Percentiles rank a stretch among this genome's conserved stretches.
Conservation (phyloP, 257 asterid genomes). For the Fraxinus pennsylvanica region DNA sequence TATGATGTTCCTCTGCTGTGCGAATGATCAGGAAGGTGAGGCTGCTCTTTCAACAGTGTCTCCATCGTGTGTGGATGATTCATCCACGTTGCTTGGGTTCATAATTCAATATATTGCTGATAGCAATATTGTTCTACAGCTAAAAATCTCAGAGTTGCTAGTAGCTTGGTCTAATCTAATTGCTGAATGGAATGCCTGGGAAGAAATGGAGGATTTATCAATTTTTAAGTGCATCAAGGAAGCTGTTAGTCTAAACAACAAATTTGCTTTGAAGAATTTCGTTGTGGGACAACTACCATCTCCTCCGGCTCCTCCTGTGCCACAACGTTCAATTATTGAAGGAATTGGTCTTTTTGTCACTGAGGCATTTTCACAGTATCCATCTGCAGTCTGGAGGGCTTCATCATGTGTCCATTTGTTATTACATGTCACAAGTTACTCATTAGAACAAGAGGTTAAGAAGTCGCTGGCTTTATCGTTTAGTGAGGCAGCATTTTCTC, state of each 20-base stretch:
- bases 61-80: conserved; percentile 38
- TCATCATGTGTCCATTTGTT: conserved; percentile 43
- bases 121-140: conserved; percentile 23
- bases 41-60: conserved; percentile 17
- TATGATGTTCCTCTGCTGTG: neutral
- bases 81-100: conserved; percentile 38
- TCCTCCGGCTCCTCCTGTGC: conserved; percentile 39
- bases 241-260: conserved; percentile 33
- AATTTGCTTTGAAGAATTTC: conserved; percentile 33
- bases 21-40: conserved; percentile 34
- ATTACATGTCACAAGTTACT: conserved; percentile 33
- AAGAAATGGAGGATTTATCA: conserved; percentile 45
- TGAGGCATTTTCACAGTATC: conserved; percentile 40
- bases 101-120: conserved; percentile 36
- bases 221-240: conserved; percentile 39
- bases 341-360: conserved; percentile 42
- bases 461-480: conserved; percentile 34
- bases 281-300: conserved; percentile 26
- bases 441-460: conserved; percentile 33
- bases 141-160: conserved; percentile 36
- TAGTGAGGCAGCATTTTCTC: conserved; percentile 37
- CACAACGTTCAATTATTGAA: conserved; percentile 35
- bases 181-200: conserved; percentile 52
- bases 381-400: conserved; percentile 49
- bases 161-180: conserved; percentile 44